Evolutionary conservation across 441 rosid species (phyloP).

Genomic region (Daphne laureola): DNA sequence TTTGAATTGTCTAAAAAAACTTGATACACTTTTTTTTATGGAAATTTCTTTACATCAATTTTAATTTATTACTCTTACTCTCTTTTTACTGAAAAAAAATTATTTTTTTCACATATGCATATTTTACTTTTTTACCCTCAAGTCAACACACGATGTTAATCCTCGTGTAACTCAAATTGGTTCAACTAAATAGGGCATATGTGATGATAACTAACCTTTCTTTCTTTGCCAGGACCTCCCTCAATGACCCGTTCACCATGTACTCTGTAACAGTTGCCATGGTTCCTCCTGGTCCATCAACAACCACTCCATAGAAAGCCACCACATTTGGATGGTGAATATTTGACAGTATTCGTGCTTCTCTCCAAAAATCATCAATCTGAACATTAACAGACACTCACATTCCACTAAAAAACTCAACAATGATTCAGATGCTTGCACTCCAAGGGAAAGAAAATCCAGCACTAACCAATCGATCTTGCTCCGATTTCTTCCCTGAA

Average conservation of each 20-base stretch:
- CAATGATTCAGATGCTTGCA: background rate
- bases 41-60: no score
- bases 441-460: slow-evolving; percentile 3
- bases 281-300: slow-evolving; percentile 61
- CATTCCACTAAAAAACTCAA: slow-evolving; percentile 4
- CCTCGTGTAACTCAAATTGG: no score
- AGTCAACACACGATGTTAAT: no score
- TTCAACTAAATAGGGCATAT: no score
- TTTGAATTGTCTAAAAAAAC: no score
- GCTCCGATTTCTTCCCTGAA: slow-evolving; percentile 69
- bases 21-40: no score
- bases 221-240: slow-evolving; percentile 48
- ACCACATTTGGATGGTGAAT: slow-evolving; percentile 78
- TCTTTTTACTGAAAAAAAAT: no score
- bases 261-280: slow-evolving; percentile 68
- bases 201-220: slow-evolving; percentile 40
- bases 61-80: no score
- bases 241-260: slow-evolving; percentile 68
- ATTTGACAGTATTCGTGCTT: slow-evolving; percentile 54
- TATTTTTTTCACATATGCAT: no score
- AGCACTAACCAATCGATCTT: slow-evolving; percentile 64
- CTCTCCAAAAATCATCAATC: slow-evolving; percentile 81
- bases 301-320: slow-evolving; percentile 64
- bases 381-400: slow-evolving; percentile 16
- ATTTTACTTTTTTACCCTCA: no score